Conservation (phyloP, 1,139 yeast genomes). For the Geotrichum aggregatum region DNA sequence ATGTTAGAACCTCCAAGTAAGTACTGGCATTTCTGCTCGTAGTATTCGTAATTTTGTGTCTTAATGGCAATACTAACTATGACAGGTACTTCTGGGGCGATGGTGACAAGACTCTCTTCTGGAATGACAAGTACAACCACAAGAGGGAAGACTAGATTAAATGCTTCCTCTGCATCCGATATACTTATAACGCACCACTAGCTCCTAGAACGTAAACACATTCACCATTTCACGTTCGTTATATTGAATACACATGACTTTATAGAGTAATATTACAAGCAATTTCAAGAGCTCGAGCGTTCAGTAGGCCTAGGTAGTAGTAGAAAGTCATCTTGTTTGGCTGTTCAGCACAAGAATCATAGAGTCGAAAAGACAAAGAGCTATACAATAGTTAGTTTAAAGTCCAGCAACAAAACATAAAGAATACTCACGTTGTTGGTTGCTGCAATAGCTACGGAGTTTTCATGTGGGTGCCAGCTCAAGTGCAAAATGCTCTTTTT, state of each 20-base stretch:
- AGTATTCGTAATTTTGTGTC: background rate
- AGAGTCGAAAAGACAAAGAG: constrained; percentile 14
- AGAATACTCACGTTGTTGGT: constrained; percentile 83
- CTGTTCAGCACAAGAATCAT: background rate
- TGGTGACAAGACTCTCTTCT: constrained; percentile 94
- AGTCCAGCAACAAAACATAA: constrained; percentile 40
- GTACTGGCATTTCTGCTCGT: background rate
- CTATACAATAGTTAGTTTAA: background rate
- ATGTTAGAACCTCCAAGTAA: constrained; percentile 61
- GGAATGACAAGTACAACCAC: constrained; percentile 91
- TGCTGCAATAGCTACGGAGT: constrained; percentile 96
- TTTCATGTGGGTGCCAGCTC: constrained; percentile 98
- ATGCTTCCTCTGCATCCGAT: too few relatives aligned
- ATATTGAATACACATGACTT: too few relatives aligned
- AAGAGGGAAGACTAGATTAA: constrained; percentile 24
- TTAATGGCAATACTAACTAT: background rate
- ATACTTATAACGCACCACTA: background rate
- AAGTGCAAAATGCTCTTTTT: constrained; percentile 91
- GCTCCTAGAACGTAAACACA: too few relatives aligned
- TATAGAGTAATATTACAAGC: too few relatives aligned
- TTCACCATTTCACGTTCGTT: too few relatives aligned
- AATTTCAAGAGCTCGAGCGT: too few relatives aligned
- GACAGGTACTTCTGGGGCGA: constrained; percentile 84
- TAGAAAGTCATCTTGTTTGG: too few relatives aligned
- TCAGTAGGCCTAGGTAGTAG: too few relatives aligned